A percentile compares a stretch with the other conserved stretches of the same genome.
Conservation (phyloP, 1,284 basidiomycete genomes). For the Thelephora terrestris region DNA sequence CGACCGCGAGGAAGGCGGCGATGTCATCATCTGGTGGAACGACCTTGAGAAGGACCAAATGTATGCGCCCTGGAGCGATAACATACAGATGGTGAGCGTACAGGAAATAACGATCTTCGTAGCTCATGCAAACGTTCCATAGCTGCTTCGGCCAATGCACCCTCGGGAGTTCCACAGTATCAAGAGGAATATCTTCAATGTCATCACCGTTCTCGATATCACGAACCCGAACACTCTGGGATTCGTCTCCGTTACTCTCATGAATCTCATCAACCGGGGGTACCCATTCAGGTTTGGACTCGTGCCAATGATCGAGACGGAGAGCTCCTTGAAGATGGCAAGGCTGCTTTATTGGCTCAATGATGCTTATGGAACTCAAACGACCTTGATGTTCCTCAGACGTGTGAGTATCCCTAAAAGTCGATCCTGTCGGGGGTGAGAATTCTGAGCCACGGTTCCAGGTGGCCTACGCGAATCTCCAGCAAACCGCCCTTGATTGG, state of each 20-base stretch:
- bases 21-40: conserved; percentile 79
- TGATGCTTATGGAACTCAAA: conserved; percentile 50
- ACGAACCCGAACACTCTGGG: conserved; percentile 49
- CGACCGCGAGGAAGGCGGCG: conserved; percentile 73
- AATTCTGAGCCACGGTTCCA: conserved; percentile 10
- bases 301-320: conserved; percentile 59
- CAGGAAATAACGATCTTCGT: not conserved
- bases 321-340: conserved; percentile 59
- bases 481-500: conserved; percentile 34
- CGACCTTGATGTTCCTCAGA: conserved; percentile 51
- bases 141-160: conserved; percentile 65
- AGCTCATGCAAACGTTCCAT: not conserved
- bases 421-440: not conserved
- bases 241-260: conserved; percentile 54
- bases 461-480: conserved; percentile 28
- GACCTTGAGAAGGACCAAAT: conserved; percentile 79
- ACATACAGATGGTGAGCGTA: conserved; percentile 1
- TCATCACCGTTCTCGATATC: conserved; percentile 73
- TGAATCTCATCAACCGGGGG: conserved; percentile 58
- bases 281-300: conserved; percentile 78
- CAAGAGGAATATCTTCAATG: conserved; percentile 71
- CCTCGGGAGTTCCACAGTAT: conserved; percentile 70
- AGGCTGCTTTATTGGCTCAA: conserved; percentile 61
- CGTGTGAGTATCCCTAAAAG: conserved; percentile 29
- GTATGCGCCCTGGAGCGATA: conserved; percentile 24